A percentile compares a stretch with the other conserved stretches of the same genome.
Conservation (phyloP, 371 early-diverging fungal species). For the Mortierella sp. region DNA sequence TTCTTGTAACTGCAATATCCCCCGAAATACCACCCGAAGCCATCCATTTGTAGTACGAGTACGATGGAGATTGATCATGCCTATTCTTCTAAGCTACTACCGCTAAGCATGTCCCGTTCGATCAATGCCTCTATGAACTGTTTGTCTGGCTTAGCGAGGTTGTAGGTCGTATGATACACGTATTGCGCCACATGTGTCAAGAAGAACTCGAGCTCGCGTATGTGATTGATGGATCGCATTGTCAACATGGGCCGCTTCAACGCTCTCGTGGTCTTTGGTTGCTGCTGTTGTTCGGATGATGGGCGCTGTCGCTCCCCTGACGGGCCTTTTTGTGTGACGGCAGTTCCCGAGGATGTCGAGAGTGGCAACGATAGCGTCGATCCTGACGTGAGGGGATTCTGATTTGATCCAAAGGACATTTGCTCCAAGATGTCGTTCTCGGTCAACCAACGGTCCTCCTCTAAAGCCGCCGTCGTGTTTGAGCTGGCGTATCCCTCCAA, state of each 20-base stretch:
- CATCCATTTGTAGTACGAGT: background rate
- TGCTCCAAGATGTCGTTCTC: constrained; percentile 46
- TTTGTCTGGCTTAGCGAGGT: constrained; percentile 75
- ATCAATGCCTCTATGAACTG: constrained; percentile 80
- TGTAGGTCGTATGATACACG: constrained; percentile 78
- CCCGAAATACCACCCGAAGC: no score
- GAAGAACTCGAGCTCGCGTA: constrained; percentile 80
- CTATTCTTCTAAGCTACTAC: constrained; percentile 47
- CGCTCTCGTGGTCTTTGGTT: constrained; percentile 28
- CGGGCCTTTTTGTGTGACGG: background rate
- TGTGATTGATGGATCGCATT: constrained; percentile 70
- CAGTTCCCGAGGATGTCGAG: constrained; percentile 4
- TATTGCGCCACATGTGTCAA: constrained; percentile 77
- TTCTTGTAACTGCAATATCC: constrained; percentile 7
- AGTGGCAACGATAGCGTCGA: constrained; percentile 21
- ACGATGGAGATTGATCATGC: background rate
- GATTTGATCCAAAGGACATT: constrained; percentile 26
- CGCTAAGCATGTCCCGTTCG: constrained; percentile 77
- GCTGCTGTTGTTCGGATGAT: constrained; percentile 3
- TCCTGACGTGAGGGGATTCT: constrained; percentile 7
- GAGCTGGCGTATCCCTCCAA: constrained; percentile 37
- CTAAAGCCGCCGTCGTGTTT: constrained; percentile 2
- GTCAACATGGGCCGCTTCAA: constrained; percentile 81
- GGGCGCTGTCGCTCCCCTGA: background rate
- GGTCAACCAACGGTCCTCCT: constrained; percentile 36